A percentile compares a stretch with the other conserved stretches of the same genome.
phyloP scores from a whole-genome alignment of 345 rosid genomes.

The Eucalyptus curtisii region DNA sequence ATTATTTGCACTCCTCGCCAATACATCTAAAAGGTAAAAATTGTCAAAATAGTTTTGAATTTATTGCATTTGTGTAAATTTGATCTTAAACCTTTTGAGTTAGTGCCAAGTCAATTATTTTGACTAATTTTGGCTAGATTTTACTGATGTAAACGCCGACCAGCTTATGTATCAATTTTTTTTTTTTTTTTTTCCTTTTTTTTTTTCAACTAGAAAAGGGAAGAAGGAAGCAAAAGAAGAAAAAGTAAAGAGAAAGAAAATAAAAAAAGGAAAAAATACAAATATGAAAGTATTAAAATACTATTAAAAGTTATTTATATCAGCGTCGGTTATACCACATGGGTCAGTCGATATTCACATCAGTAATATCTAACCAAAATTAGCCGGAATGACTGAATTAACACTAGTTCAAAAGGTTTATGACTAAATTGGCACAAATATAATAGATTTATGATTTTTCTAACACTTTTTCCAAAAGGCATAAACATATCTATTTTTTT shows the following conservation, averaged over 20 bases:
- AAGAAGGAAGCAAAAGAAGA: too few relatives aligned
- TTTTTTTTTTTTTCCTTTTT: rapidly evolving
- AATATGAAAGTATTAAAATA: rapidly evolving
- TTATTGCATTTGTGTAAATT: rapidly evolving
- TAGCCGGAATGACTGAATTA: rapidly evolving
- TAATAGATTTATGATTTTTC: rapidly evolving
- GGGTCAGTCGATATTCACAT: rapidly evolving
- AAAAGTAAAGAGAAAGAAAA: too few relatives aligned
- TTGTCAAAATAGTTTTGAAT: too few relatives aligned
- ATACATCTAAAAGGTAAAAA: neutral
- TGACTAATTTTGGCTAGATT: rapidly evolving
- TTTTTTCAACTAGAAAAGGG: too few relatives aligned
- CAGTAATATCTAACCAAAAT: rapidly evolving
- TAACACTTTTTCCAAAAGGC: too few relatives aligned
- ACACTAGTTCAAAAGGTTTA: too few relatives aligned
- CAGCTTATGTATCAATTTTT: too few relatives aligned
- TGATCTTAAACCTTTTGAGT: too few relatives aligned
- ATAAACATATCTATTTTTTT: neutral
- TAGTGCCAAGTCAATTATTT: too few relatives aligned
- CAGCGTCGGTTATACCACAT: rapidly evolving
- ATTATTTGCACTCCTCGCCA: neutral
- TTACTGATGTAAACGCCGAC: rapidly evolving
- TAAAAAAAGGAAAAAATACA: too few relatives aligned
- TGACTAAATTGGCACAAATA: rapidly evolving
- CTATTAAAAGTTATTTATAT: too few relatives aligned